These are phyloP conservation scores for Bretschneidera sinensis DNA, from an alignment of 345 rosid genomes.

Conservation along the genomic window DNA sequence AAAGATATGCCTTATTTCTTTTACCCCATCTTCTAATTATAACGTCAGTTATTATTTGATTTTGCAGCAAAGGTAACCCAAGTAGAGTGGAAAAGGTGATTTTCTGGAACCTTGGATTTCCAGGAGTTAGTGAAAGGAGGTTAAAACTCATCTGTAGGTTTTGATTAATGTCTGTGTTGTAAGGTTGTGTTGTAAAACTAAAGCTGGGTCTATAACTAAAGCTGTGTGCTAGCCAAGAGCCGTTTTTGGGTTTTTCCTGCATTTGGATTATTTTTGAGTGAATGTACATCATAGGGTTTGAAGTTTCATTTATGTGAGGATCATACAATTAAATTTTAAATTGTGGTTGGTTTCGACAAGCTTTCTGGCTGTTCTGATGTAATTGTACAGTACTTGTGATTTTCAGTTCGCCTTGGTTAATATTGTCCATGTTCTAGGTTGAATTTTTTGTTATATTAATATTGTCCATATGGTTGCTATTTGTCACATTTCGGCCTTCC, in stretches of 20 bases:
- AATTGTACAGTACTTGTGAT: background rate
- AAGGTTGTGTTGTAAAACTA: slow-evolving; percentile 27
- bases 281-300: slow-evolving; percentile 50
- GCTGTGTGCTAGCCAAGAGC: slow-evolving; percentile 20
- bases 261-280: slow-evolving; percentile 30
- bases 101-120: background rate
- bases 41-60: slow-evolving; percentile 1
- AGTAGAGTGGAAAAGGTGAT: slow-evolving; percentile 60
- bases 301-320: slow-evolving; percentile 18
- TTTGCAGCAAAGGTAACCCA: slow-evolving; percentile 55
- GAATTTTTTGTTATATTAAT: too few species aligned
- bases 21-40: too few species aligned
- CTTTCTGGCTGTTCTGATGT: background rate
- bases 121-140: slow-evolving; percentile 9
- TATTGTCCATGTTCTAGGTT: too few species aligned
- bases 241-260: slow-evolving; percentile 21
- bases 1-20: too few species aligned
- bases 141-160: background rate
- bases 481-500: too few species aligned
- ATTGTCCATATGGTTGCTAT: too few species aligned
- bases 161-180: background rate
- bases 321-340: slow-evolving; percentile 5
- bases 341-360: background rate
- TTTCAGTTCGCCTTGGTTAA: too few species aligned
- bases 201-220: slow-evolving; percentile 19